These are phyloP conservation scores for Komagataea norvegica DNA, from an alignment of 1,139 yeast species.

Conservation along the genomic window DNA sequence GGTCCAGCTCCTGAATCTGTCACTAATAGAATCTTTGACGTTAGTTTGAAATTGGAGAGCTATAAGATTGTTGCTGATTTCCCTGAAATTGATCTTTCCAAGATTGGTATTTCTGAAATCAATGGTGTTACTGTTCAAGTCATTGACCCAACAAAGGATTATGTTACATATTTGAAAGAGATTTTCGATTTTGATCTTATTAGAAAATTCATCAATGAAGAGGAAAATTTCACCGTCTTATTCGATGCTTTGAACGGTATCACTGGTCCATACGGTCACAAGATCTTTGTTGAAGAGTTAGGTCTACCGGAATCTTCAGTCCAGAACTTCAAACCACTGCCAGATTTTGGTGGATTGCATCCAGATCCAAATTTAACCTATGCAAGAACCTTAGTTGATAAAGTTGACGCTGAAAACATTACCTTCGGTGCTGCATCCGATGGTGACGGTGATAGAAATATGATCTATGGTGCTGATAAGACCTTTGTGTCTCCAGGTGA, in stretches of 20 bases:
- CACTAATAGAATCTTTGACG: conserved; percentile 79
- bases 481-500: conserved; percentile 98
- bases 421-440: conserved; percentile 98
- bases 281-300: conserved; percentile 78
- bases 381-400: conserved; percentile 80
- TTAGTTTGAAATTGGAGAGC: conserved; percentile 50
- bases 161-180: conserved; percentile 71
- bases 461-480: conserved; percentile 88
- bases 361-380: conserved; percentile 98
- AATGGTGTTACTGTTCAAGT: conserved; percentile 66
- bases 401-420: conserved; percentile 73
- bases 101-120: conserved; percentile 47
- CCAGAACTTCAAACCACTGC: conserved; percentile 74
- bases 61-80: conserved; percentile 56
- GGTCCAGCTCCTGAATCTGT: conserved; percentile 99
- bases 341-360: conserved; percentile 96
- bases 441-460: conserved; percentile 98
- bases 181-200: conserved; percentile 88
- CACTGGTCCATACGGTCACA: conserved; percentile 93
- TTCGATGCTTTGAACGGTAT: conserved; percentile 94
- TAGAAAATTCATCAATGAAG: conserved; percentile 57
- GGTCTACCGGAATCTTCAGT: conserved; percentile 67
- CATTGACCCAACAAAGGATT: conserved; percentile 76
- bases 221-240: conserved; percentile 59
- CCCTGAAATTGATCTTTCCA: conserved; percentile 55